A percentile compares a stretch with the other conserved stretches of the same genome.
phyloP scores from a whole-genome alignment of 108 stramenopile species.

The Heterococcus sp. region DNA sequence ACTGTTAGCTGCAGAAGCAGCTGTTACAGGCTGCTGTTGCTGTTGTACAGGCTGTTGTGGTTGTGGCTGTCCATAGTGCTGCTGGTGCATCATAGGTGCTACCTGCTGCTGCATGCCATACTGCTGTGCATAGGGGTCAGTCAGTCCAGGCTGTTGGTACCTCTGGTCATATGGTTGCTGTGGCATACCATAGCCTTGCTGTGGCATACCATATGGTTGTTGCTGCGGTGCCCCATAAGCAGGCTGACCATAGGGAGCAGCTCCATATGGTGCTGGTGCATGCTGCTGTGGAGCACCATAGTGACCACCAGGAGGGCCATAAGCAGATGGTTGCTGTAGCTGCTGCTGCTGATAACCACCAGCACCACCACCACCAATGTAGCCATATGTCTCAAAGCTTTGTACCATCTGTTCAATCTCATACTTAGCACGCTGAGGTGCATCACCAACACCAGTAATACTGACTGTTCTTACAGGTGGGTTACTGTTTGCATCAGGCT shows the following conservation, averaged over 20 bases:
- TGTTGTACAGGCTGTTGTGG: slow-evolving; percentile 20
- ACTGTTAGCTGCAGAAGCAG: no score
- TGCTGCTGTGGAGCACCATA: slow-evolving; percentile 22
- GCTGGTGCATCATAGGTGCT: slow-evolving; percentile 14
- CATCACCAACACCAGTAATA: slow-evolving; percentile 59
- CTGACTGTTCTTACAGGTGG: slow-evolving; percentile 48
- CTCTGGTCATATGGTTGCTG: slow-evolving; percentile 3
- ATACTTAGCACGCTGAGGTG: slow-evolving; percentile 51
- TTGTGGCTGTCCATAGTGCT: slow-evolving; percentile 1
- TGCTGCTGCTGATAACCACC: slow-evolving; percentile 8
- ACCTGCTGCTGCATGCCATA: no score
- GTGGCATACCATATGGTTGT: slow-evolving; percentile 41
- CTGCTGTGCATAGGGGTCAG: no score
- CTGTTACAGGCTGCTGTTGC: slow-evolving; percentile 15
- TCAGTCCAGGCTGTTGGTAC: slow-evolving; percentile 37
- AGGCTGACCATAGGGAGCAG: slow-evolving; percentile 43
- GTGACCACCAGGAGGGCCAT: slow-evolving; percentile 42
- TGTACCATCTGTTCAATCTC: slow-evolving; percentile 54
- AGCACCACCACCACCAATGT: slow-evolving; percentile 4
- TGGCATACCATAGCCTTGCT: slow-evolving; percentile 28
- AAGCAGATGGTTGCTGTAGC: background rate
- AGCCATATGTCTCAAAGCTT: slow-evolving; percentile 11
- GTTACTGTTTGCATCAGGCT: slow-evolving; percentile 61
- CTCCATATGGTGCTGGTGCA: slow-evolving; percentile 38
- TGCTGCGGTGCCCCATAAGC: slow-evolving; percentile 9